phyloP scores from a whole-genome alignment of 805 yeast species.

The Cyberlindnera xishuangbannaensis region DNA sequence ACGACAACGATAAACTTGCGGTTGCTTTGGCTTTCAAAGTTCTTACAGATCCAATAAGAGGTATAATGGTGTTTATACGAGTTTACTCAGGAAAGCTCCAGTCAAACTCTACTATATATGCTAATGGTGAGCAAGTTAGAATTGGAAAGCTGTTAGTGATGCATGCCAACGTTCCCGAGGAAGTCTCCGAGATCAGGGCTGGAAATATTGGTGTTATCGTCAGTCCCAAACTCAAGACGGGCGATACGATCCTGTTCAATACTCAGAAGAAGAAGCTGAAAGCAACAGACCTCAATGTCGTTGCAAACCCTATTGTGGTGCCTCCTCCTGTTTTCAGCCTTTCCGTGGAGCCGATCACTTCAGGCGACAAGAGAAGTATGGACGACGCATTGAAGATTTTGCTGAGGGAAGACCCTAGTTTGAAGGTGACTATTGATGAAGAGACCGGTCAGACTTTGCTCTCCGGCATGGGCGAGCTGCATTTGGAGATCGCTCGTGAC shows the following conservation, averaged over 20 bases:
- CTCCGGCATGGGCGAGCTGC: conserved; percentile 97
- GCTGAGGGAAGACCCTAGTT: conserved; percentile 87
- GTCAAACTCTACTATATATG: conserved; percentile 58
- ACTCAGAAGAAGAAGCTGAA: conserved; percentile 46
- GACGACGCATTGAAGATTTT: conserved; percentile 61
- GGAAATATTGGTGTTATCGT: conserved; percentile 86
- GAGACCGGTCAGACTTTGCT: conserved; percentile 85
- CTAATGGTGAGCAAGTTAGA: conserved; percentile 60
- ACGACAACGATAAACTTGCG: conserved; percentile 53
- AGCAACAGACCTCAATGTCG: conserved; percentile 37
- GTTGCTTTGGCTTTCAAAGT: conserved; percentile 91
- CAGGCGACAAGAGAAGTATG: conserved; percentile 74
- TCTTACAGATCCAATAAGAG: conserved; percentile 75
- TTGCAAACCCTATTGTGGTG: conserved; percentile 67
- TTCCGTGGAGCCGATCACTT: conserved; percentile 73
- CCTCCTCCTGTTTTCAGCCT: conserved; percentile 95
- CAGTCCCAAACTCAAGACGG: conserved; percentile 67
- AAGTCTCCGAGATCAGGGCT: conserved; percentile 51
- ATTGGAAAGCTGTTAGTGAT: conserved; percentile 67
- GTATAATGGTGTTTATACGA: conserved; percentile 78
- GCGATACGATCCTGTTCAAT: conserved; percentile 79
- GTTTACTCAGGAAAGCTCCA: conserved; percentile 78
- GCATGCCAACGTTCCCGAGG: conserved; percentile 85
- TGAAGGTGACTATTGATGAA: conserved; percentile 64
- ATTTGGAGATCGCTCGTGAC: conserved; percentile 81